Evolutionary conservation across 768 basidiomycete genomes (phyloP).

Genomic region (Tylopilus subfusipes): DNA sequence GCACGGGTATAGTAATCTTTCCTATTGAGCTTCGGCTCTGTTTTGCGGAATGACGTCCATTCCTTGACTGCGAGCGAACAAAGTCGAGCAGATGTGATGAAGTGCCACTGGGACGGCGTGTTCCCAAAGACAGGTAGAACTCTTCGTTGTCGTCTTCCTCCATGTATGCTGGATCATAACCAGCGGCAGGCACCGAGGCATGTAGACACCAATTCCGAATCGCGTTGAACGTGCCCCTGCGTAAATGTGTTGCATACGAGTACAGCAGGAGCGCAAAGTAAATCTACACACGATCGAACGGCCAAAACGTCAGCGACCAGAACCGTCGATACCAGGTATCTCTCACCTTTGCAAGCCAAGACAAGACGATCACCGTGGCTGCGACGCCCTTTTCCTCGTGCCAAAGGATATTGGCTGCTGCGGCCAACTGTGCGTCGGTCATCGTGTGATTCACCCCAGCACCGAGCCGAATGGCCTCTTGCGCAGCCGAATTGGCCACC

Average conservation of each 20-base stretch:
- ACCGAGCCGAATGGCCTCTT: conserved; percentile 75
- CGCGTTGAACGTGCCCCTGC: conserved; percentile 83
- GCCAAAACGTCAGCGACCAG: conserved; percentile 1
- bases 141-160: conserved; percentile 67
- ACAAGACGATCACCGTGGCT: conserved; percentile 66
- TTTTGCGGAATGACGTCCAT: conserved; percentile 26
- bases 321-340: not conserved
- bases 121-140: conserved; percentile 61
- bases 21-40: conserved; percentile 24
- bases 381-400: conserved; percentile 84
- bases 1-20: conserved; percentile 34
- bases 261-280: conserved; percentile 91
- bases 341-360: conserved; percentile 86
- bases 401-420: conserved; percentile 83
- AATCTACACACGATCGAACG: conserved; percentile 53
- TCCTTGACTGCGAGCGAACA: conserved; percentile 48
- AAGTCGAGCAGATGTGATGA: conserved; percentile 62
- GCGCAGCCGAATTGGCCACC: conserved; percentile 80
- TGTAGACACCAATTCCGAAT: conserved; percentile 46
- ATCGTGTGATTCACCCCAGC: conserved; percentile 51
- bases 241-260: conserved; percentile 90
- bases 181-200: conserved; percentile 22
- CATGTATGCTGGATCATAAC: conserved; percentile 28
- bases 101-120: conserved; percentile 38
- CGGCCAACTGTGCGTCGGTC: conserved; percentile 60